Base-by-base conservation (phyloP, 306 rosid genomes). In the Boehmeria nivea region DNA sequence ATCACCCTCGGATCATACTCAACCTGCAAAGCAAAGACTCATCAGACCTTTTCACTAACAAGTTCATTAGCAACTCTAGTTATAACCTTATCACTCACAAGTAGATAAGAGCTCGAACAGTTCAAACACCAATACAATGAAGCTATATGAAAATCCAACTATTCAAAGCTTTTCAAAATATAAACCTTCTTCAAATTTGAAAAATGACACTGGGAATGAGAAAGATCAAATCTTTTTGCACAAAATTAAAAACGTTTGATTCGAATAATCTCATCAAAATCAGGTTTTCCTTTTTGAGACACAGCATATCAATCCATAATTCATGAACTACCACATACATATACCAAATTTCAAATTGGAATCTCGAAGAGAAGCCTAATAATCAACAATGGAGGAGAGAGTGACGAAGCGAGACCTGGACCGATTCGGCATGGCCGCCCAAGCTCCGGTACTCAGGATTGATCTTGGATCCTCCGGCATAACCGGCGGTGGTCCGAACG, bases 401-500 rank as follows among this genome's bases (percentile, higher is more conserved):
- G 36, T n/a, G 23, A 28, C 7, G 16, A 44, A 24, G 45, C 8
- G 18, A 21, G 19, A 89, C 97, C 93, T 81, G 91, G 7, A 91
- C 89, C 51, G 85, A 81, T 64, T 91, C 96, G 12, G 96, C 87
- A 45, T 91, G 98, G 63, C 83, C 78, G 22, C 82, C 95, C 57
- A 84, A 75, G 74, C 82, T 91, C 63, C 95, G 71, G 43, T 82
- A 91, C 75, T 84, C 95, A 5, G 98, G 98, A 57, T 82, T 80
- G 64, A 45, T 49, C 66, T 82, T 91, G 55, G 93, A 72, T 58
- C 98, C 98, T 3, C 98, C 98, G 38, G 96, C 74, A 44, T 91
- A 91, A 31, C 96, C 94, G 4, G 63, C 93, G 31, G 94, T 82
- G 54, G 98, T 87, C 25, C 83, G 81, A 21, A 80, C 48, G 42